Evolutionary conservation across 2,329 filamentous ascomycete genomes (phyloP).

Genomic region (Malbranchea cinnamomea): DNA sequence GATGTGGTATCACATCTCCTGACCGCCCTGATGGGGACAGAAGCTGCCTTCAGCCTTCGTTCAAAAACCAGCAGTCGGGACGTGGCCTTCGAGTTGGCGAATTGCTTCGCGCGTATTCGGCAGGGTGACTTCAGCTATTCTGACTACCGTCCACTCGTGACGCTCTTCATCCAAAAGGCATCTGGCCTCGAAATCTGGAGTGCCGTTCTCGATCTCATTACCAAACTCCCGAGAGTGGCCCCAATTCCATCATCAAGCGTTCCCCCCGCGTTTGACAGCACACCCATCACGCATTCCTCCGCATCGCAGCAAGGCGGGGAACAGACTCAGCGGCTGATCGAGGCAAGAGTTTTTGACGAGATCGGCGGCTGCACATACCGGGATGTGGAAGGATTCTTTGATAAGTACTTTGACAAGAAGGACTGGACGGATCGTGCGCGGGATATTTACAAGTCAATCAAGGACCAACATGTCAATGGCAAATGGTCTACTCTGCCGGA

Average conservation of each 20-base stretch:
- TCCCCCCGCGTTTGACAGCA: slow-evolving; percentile 5
- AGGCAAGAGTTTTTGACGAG: slow-evolving; percentile 11
- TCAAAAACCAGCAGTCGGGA: slow-evolving; percentile 4
- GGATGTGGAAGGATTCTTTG: slow-evolving; percentile 10
- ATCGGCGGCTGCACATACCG: slow-evolving; percentile 8
- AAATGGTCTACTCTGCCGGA: slow-evolving; percentile 8
- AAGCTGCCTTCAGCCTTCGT: slow-evolving; percentile 8
- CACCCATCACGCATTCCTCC: slow-evolving; percentile 7
- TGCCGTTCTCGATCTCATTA: slow-evolving; percentile 7
- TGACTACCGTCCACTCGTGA: slow-evolving; percentile 7
- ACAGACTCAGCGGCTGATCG: slow-evolving; percentile 10
- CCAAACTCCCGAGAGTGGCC: slow-evolving; percentile 6
- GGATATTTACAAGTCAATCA: slow-evolving; percentile 3
- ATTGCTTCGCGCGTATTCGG: slow-evolving; percentile 3
- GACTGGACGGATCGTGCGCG: slow-evolving; percentile 6
- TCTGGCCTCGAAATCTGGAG: slow-evolving; percentile 10
- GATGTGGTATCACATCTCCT: slow-evolving; percentile 6
- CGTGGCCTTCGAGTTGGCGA: slow-evolving; percentile 5
- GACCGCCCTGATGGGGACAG: slow-evolving; percentile 1
- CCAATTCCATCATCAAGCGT: slow-evolving; percentile 5
- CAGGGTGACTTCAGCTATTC: slow-evolving; percentile 5
- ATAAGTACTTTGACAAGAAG: slow-evolving; percentile 13
- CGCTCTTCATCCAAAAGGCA: slow-evolving; percentile 9
- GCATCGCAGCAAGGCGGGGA: slow-evolving; percentile 10
- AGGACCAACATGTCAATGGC: slow-evolving; percentile 3